Evolutionary conservation across 1,284 basidiomycete genomes (phyloP).

Genomic region (Veloporphyrellus conicus): DNA sequence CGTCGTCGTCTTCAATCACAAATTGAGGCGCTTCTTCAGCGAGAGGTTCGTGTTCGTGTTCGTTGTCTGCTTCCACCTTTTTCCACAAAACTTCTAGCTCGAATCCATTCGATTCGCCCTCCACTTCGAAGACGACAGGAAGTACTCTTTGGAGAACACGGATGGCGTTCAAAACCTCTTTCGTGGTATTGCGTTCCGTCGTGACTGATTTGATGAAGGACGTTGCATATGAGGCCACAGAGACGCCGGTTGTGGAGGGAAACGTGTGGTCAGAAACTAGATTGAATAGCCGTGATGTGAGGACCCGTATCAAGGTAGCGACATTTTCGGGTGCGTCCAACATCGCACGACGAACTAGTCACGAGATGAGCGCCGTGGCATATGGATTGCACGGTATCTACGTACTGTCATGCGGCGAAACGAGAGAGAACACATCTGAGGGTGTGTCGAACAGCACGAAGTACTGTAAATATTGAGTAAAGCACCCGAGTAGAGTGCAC

Average conservation of each 20-base stretch:
- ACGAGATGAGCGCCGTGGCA: conserved; percentile 1
- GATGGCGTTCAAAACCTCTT: conserved; percentile 83
- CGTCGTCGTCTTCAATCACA: conserved; percentile 80
- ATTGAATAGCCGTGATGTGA: conserved; percentile 74
- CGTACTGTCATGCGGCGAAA: conserved; percentile 81
- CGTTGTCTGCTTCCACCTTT: conserved; percentile 47
- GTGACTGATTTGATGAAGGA: conserved; percentile 59
- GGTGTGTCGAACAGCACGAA: conserved; percentile 80
- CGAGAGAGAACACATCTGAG: conserved; percentile 83
- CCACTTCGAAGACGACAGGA: conserved; percentile 81
- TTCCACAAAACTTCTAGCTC: conserved; percentile 75
- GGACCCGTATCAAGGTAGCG: conserved; percentile 71
- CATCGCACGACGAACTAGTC: conserved; percentile 74
- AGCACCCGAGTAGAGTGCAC: not conserved
- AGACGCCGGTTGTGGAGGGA: conserved; percentile 52
- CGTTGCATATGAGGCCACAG: conserved; percentile 63
- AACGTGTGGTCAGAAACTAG: conserved; percentile 80
- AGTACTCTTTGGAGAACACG: conserved; percentile 83
- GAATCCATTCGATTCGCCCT: conserved; percentile 65
- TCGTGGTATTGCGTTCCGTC: conserved; percentile 64
- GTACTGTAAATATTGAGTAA: conserved; percentile 50
- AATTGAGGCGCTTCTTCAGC: conserved; percentile 54
- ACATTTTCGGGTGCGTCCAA: conserved; percentile 79
- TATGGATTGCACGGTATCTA: conserved; percentile 39
- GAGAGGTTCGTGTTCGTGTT: conserved; percentile 27